Evolutionary conservation across 257 asterid genomes (phyloP).

Genomic region (Salvia splendens): DNA sequence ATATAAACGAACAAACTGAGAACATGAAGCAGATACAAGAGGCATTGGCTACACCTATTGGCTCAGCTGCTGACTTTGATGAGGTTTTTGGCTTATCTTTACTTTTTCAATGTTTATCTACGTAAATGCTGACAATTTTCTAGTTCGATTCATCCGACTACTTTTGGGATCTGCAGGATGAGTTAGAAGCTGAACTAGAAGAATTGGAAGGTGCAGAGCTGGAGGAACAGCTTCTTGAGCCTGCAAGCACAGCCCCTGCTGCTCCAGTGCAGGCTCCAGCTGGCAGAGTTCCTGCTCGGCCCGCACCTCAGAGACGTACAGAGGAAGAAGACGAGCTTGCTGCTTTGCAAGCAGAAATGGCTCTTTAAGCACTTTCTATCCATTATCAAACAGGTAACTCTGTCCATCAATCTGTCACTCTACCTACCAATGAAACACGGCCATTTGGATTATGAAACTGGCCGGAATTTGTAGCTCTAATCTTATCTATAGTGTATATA

Average conservation of each 20-base stretch:
- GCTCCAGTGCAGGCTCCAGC: conserved; percentile 49
- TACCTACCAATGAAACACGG: neutral
- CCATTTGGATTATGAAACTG: too few relatives aligned
- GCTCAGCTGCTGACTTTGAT: conserved; percentile 69
- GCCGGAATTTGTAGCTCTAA: neutral
- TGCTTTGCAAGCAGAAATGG: conserved; percentile 87
- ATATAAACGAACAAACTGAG: conserved; percentile 86
- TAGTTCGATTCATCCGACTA: neutral
- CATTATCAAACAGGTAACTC: conserved; percentile 21
- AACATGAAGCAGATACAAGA: conserved; percentile 86
- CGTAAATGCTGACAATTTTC: neutral
- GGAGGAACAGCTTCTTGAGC: conserved; percentile 78
- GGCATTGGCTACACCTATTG: conserved; percentile 70
- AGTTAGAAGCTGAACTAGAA: conserved; percentile 80
- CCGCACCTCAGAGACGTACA: conserved; percentile 52
- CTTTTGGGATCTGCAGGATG: conserved; percentile 54
- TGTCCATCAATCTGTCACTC: neutral
- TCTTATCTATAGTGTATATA: too few relatives aligned
- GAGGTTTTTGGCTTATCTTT: conserved; percentile 45
- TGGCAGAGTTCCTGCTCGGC: conserved; percentile 51
- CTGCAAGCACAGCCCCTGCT: conserved; percentile 61
- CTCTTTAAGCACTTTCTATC: conserved; percentile 45
- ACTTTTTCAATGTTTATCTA: neutral
- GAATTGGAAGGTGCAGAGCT: conserved; percentile 75
- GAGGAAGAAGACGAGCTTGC: conserved; percentile 85